These are phyloP conservation scores for Ceriops zippeliana DNA, from an alignment of 345 rosid genomes.

Conservation along the genomic window DNA sequence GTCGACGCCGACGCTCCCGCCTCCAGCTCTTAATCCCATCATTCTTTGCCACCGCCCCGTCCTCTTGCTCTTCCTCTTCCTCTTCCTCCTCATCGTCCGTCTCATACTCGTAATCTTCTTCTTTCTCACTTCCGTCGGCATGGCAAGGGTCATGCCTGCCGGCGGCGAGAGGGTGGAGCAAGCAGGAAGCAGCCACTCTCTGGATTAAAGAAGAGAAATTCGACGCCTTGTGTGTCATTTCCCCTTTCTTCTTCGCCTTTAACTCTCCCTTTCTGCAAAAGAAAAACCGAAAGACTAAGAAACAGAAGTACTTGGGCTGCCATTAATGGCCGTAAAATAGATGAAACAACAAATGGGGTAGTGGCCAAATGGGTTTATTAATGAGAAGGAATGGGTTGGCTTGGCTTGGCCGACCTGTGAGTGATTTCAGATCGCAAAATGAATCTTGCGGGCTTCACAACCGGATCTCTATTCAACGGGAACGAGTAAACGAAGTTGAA, in stretches of 20 bases:
- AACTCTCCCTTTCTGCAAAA: slow-evolving; percentile 26
- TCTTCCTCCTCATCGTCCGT: slow-evolving; percentile 34
- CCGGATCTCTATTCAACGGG: slow-evolving; percentile 41
- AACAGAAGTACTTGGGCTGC: not conserved
- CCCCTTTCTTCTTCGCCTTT: slow-evolving; percentile 49
- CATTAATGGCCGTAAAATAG: not conserved
- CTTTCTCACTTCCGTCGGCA: slow-evolving; percentile 23
- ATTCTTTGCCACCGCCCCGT: slow-evolving; percentile 1
- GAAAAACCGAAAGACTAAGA: not conserved
- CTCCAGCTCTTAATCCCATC: slow-evolving; percentile 10
- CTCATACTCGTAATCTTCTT: slow-evolving; percentile 31
- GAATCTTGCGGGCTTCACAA: slow-evolving; percentile 18
- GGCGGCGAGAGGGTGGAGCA: slow-evolving; percentile 79
- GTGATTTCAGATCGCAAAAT: slow-evolving; percentile 39
- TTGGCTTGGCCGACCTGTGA: slow-evolving; percentile 19
- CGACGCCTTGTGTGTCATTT: slow-evolving; percentile 62
- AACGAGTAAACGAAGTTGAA: slow-evolving; percentile 48
- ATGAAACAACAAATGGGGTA: not conserved
- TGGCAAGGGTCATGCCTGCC: slow-evolving; percentile 45
- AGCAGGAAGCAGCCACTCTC: slow-evolving; percentile 78
- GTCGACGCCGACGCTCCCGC: not conserved
- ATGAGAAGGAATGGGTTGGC: not conserved
- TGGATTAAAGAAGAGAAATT: slow-evolving; percentile 86
- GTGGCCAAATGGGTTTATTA: not conserved
- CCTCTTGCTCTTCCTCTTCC: slow-evolving; percentile 28